Percentiles rank a stretch among this genome's conserved stretches.
Evolutionary conservation across 495 filamentous ascomycete species (phyloP).

Genomic region (Darksidea phi): DNA sequence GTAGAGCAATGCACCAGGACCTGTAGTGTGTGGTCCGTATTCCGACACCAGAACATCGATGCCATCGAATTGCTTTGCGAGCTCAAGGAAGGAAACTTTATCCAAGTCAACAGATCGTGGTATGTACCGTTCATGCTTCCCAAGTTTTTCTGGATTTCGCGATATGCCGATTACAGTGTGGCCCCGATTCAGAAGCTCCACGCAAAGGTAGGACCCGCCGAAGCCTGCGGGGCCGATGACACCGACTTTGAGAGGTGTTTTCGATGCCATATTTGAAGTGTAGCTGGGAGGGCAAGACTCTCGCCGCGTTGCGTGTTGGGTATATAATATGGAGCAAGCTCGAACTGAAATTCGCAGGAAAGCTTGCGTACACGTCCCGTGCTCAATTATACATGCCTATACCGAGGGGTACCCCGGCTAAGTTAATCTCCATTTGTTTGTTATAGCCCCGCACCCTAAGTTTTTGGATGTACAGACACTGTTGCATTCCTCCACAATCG

Average conservation of each 20-base stretch:
- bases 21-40: constrained; percentile 36
- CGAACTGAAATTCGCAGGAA: too few relatives aligned
- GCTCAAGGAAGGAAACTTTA: constrained; percentile 12
- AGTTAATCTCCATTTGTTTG: neutral
- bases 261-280: constrained; percentile 7
- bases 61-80: constrained; percentile 31
- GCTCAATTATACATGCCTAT: neutral
- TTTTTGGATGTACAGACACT: too few relatives aligned
- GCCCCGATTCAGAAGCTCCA: constrained; percentile 37
- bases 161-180: constrained; percentile 38
- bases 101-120: constrained; percentile 28
- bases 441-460: neutral
- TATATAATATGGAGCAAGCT: too few relatives aligned
- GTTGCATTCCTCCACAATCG: too few relatives aligned
- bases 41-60: constrained; percentile 37
- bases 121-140: constrained; percentile 33
- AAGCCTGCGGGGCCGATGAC: constrained; percentile 39
- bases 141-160: constrained; percentile 35
- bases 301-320: neutral
- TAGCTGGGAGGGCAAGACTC: neutral
- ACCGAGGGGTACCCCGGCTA: neutral
- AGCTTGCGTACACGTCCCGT: neutral
- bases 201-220: constrained; percentile 34
- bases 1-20: constrained; percentile 32
- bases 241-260: constrained; percentile 26